phyloP scores from a whole-genome alignment of 495 filamentous ascomycete genomes.

The Sphaerosporella brunnea region DNA sequence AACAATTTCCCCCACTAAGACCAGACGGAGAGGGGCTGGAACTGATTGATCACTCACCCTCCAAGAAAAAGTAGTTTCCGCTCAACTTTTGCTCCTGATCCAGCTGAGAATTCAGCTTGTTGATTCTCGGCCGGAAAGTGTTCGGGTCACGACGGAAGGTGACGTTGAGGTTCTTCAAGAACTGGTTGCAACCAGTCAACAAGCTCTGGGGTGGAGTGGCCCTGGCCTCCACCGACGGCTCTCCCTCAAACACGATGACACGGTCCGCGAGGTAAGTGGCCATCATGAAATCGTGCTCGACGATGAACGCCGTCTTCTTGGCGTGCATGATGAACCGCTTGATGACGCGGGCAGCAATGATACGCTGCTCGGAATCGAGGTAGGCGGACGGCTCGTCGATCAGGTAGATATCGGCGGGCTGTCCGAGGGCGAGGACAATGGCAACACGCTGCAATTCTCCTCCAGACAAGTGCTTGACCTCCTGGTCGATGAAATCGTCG shows the following conservation, averaged over 20 bases:
- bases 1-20: no score
- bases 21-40: no score
- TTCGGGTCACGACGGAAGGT: constrained; percentile 96
- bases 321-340: constrained; percentile 99
- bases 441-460: constrained; percentile 98
- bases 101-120: constrained; percentile 86
- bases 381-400: constrained; percentile 93
- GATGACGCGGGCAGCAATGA: constrained; percentile 88
- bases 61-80: constrained; percentile 95
- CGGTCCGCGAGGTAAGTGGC: constrained; percentile 81
- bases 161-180: constrained; percentile 87
- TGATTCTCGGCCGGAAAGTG: constrained; percentile 91
- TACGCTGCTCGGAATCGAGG: constrained; percentile 97
- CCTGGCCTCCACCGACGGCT: constrained; percentile 70
- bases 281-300: constrained; percentile 99
- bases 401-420: constrained; percentile 95
- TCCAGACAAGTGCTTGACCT: constrained; percentile 95
- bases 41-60: constrained; percentile 45
- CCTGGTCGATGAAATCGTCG: constrained; percentile 97
- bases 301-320: constrained; percentile 97
- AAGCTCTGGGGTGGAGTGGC: constrained; percentile 82
- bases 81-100: constrained; percentile 91
- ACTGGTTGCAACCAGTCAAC: constrained; percentile 89
- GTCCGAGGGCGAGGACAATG: constrained; percentile 83
- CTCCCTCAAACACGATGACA: constrained; percentile 93